A percentile compares a stretch with the other conserved stretches of the same genome.
These are phyloP conservation scores for Metschnikowia proteae DNA, from an alignment of 805 yeast species.

Conservation along the genomic window DNA sequence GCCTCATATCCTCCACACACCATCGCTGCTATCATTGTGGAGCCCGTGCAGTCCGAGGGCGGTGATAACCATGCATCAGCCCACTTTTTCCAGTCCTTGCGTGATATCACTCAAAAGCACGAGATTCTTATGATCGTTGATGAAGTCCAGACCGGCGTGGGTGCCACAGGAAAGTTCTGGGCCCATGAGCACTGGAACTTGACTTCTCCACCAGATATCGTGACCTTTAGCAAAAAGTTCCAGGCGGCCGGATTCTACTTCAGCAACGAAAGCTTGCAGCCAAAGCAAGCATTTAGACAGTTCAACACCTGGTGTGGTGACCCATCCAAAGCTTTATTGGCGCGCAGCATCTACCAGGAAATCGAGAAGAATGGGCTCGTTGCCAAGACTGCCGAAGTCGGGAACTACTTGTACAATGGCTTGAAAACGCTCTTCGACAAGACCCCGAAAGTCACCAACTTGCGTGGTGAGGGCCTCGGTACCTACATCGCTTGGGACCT, in stretches of 20 bases:
- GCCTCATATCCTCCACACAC: constrained; percentile 33
- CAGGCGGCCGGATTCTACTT: constrained; percentile 72
- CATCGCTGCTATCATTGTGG: constrained; percentile 52
- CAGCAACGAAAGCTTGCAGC: constrained; percentile 55
- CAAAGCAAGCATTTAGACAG: constrained; percentile 61
- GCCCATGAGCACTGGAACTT: constrained; percentile 68
- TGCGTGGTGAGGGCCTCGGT: constrained; percentile 63
- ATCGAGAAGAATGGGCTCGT: constrained; percentile 48
- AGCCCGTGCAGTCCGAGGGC: constrained; percentile 71
- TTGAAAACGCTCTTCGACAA: constrained; percentile 38
- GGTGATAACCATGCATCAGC: constrained; percentile 71
- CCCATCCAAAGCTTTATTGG: constrained; percentile 63
- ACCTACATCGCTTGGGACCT: constrained; percentile 66
- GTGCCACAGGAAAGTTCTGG: constrained; percentile 71
- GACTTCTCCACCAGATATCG: constrained; percentile 61
- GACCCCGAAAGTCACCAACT: constrained; percentile 43
- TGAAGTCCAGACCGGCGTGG: constrained; percentile 75
- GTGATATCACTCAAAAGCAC: constrained; percentile 56
- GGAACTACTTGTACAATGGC: constrained; percentile 48
- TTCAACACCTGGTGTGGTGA: constrained; percentile 81
- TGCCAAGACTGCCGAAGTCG: constrained; percentile 47
- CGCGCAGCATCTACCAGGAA: constrained; percentile 57
- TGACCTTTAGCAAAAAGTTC: constrained; percentile 68
- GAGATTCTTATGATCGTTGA: constrained; percentile 61
- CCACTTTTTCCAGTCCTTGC: constrained; percentile 57